Percentiles rank a stretch among this genome's conserved stretches.
Evolutionary conservation across 352 stramenopile species (phyloP).

Genomic region (Globisporangium apiculatum): DNA sequence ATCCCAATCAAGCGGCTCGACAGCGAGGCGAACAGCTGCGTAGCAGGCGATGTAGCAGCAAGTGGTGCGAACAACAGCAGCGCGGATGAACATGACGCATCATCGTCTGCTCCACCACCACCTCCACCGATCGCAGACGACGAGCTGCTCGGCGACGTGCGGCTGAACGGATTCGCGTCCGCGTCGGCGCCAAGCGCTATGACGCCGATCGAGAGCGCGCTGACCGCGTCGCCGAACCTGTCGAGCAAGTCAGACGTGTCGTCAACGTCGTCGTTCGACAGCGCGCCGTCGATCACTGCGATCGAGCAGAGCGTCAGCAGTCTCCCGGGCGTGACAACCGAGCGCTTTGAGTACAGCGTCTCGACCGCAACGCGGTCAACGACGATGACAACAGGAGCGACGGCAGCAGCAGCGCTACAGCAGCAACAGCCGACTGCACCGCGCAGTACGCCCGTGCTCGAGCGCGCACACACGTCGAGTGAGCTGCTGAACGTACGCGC

Average conservation of each 20-base stretch:
- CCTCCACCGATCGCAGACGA: constrained; percentile 8
- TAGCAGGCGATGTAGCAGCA: background rate
- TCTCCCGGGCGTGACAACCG: constrained; percentile 24
- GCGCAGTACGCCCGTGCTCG: constrained; percentile 37
- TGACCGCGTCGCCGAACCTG: constrained; percentile 19
- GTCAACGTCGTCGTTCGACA: constrained; percentile 37
- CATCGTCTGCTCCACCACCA: background rate
- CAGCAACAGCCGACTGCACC: constrained; percentile 1
- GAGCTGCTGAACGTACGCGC: constrained; percentile 58
- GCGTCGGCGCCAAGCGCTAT: constrained; percentile 25
- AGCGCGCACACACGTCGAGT: constrained; percentile 64
- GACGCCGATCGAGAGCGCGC: constrained; percentile 25
- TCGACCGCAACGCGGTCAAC: background rate
- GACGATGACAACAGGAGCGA: background rate
- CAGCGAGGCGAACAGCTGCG: background rate
- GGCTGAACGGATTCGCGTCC: constrained; percentile 20
- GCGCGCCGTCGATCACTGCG: constrained; percentile 32
- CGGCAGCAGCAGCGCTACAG: background rate
- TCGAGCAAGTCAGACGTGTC: constrained; percentile 30
- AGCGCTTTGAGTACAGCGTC: constrained; percentile 18
- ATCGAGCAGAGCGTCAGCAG: constrained; percentile 27
- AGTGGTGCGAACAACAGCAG: background rate
- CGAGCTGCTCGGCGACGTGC: constrained; percentile 5
- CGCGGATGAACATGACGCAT: background rate
- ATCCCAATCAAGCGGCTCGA: constrained; percentile 7